These are phyloP conservation scores for Cladosporium sp. DNA, from an alignment of 2,329 filamentous ascomycete genomes.

Conservation along the genomic window DNA sequence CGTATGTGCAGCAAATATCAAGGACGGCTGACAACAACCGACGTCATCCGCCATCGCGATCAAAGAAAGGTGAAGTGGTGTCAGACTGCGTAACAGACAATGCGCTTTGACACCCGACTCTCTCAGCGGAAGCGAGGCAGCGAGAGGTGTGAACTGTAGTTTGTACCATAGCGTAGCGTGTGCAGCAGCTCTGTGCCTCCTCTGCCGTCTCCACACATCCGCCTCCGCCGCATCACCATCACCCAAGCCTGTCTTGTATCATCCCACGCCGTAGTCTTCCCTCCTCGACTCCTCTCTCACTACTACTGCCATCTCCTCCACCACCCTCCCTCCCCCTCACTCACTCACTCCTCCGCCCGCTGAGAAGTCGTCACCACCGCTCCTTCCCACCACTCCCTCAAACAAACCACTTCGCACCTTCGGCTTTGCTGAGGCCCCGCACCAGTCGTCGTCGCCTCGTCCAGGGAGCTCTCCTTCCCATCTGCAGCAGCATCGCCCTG, in stretches of 20 bases:
- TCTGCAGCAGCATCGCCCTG: constrained; percentile 14
- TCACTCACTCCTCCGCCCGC: constrained; percentile 5
- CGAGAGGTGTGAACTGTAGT: neutral
- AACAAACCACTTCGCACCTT: constrained; percentile 6
- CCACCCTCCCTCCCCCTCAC: neutral
- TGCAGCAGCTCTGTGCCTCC: too few species aligned
- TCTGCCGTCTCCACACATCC: constrained; percentile 7
- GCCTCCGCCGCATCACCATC: constrained; percentile 1
- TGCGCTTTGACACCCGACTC: neutral
- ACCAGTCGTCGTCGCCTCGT: neutral
- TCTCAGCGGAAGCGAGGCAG: neutral
- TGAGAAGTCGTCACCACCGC: neutral
- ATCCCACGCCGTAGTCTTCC: neutral
- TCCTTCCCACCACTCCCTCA: constrained; percentile 11
- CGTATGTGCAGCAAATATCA: neutral
- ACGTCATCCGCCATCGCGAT: constrained; percentile 5
- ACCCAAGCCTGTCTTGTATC: neutral
- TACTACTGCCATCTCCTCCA: neutral
- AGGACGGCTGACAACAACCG: neutral
- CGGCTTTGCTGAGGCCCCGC: constrained; percentile 8
- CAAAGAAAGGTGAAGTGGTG: neutral
- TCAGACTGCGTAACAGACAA: neutral
- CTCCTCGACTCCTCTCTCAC: neutral
- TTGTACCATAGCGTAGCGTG: neutral
- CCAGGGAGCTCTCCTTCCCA: constrained; percentile 1